These are phyloP conservation scores for Ganoderma resinaceum DNA, from an alignment of 1,284 basidiomycete genomes.

Conservation along the genomic window DNA sequence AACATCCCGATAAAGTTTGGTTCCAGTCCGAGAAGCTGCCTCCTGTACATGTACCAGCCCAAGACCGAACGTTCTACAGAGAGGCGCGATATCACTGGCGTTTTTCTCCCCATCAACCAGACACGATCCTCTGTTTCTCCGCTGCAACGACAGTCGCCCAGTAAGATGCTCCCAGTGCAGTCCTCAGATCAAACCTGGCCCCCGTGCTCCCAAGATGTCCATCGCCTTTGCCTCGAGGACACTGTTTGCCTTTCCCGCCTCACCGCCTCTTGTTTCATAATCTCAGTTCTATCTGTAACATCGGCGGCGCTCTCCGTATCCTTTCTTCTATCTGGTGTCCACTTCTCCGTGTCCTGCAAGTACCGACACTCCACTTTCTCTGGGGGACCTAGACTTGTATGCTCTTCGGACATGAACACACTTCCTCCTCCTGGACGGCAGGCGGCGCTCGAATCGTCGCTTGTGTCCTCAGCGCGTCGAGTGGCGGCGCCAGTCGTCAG, in stretches of 20 bases:
- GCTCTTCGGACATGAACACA: neutral
- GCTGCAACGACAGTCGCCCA: no score
- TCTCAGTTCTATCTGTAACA: constrained; percentile 42
- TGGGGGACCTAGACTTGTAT: neutral
- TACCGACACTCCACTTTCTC: neutral
- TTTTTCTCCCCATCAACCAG: neutral
- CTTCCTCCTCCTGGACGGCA: constrained; percentile 40
- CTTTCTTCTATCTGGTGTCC: constrained; percentile 42
- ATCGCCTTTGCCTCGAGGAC: neutral
- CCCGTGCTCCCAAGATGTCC: neutral
- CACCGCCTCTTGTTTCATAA: constrained; percentile 27
- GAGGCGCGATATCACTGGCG: neutral
- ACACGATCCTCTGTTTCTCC: neutral
- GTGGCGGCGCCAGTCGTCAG: no score
- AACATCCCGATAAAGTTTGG: neutral
- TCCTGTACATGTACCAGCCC: neutral
- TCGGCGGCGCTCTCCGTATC: constrained; percentile 43
- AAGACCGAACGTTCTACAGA: neutral
- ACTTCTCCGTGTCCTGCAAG: constrained; percentile 39
- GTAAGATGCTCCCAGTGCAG: neutral
- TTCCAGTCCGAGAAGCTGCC: neutral
- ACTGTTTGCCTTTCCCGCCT: neutral
- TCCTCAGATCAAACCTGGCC: neutral
- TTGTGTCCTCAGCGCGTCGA: constrained; percentile 26
- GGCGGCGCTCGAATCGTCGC: constrained; percentile 40